These are phyloP conservation scores for Myrmaecium sp. DNA, from an alignment of 2,329 filamentous ascomycete genomes.

Conservation along the genomic window DNA sequence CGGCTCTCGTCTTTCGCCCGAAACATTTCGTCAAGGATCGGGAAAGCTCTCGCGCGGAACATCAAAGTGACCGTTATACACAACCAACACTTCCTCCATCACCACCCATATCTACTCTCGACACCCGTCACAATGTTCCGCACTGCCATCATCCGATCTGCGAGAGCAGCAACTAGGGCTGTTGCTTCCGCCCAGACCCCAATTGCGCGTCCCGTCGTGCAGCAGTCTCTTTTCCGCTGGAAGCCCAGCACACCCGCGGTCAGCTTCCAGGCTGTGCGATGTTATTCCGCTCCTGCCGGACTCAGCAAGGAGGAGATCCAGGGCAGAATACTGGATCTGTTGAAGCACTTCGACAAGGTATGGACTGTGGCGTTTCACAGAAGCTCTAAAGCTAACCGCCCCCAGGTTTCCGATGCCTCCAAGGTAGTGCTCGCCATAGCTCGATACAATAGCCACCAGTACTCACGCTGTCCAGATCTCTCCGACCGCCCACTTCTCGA, in stretches of 20 bases:
- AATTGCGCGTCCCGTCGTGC: slow-evolving; percentile 43
- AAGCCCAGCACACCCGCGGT: slow-evolving; percentile 44
- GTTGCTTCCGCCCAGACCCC: slow-evolving; percentile 24
- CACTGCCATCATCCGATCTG: slow-evolving; percentile 65
- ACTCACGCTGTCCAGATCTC: slow-evolving; percentile 48
- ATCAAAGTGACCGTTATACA: no score
- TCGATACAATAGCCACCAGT: slow-evolving; percentile 1
- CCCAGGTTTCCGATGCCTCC: slow-evolving; percentile 43
- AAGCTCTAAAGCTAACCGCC: slow-evolving; percentile 12
- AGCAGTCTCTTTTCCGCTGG: slow-evolving; percentile 43
- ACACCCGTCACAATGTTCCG: slow-evolving; percentile 59
- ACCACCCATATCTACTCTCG: slow-evolving; percentile 4
- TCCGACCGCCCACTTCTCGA: slow-evolving; percentile 74
- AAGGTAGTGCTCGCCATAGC: slow-evolving; percentile 29
- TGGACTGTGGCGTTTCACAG: slow-evolving; percentile 12
- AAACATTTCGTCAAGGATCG: no score
- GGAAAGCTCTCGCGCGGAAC: no score
- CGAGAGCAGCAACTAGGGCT: slow-evolving; percentile 34
- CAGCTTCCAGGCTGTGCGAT: slow-evolving; percentile 54
- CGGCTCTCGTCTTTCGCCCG: no score
- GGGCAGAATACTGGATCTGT: slow-evolving; percentile 76
- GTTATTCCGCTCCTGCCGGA: slow-evolving; percentile 70
- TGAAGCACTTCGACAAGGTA: slow-evolving; percentile 97
- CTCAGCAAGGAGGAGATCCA: slow-evolving; percentile 74
- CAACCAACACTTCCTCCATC: slow-evolving; percentile 3